Conservation (phyloP, 2,329 filamentous ascomycete species). For the Alternaria arborescens region DNA sequence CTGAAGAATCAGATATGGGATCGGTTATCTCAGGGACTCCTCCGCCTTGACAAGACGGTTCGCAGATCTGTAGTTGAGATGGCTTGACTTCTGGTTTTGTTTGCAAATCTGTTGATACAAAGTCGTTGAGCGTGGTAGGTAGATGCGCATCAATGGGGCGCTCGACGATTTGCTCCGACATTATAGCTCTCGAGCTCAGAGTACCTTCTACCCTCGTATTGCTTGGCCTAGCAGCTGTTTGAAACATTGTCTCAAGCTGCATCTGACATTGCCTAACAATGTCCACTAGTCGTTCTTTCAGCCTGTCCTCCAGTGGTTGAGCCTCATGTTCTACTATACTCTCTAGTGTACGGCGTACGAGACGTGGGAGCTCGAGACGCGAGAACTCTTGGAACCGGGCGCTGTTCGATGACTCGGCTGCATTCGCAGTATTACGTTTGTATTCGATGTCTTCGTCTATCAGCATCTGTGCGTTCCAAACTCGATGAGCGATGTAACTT, state of each 20-base stretch:
- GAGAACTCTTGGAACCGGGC: constrained; percentile 36
- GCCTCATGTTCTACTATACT: constrained; percentile 36
- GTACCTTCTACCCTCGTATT: neutral
- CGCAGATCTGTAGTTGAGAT: neutral
- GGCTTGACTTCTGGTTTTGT: neutral
- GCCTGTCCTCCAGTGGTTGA: constrained; percentile 35
- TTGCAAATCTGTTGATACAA: neutral
- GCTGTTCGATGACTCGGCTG: constrained; percentile 25
- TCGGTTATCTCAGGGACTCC: neutral
- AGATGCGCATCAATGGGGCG: neutral
- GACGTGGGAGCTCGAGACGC: constrained; percentile 34
- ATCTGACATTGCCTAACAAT: constrained; percentile 36
- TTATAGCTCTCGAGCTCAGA: neutral
- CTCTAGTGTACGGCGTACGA: constrained; percentile 37
- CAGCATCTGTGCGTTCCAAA: neutral
- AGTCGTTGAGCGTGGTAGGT: neutral
- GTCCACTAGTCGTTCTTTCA: constrained; percentile 38
- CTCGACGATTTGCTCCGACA: neutral
- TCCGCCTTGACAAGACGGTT: neutral
- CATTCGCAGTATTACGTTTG: neutral
- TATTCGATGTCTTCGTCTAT: neutral
- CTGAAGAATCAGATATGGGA: constrained; percentile 21
- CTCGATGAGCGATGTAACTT: neutral
- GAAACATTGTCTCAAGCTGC: constrained; percentile 30
- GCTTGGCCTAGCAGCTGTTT: constrained; percentile 4